Base-by-base conservation (phyloP, 2,329 filamentous ascomycete genomes). In the Cladosporium colombiae region DNA sequence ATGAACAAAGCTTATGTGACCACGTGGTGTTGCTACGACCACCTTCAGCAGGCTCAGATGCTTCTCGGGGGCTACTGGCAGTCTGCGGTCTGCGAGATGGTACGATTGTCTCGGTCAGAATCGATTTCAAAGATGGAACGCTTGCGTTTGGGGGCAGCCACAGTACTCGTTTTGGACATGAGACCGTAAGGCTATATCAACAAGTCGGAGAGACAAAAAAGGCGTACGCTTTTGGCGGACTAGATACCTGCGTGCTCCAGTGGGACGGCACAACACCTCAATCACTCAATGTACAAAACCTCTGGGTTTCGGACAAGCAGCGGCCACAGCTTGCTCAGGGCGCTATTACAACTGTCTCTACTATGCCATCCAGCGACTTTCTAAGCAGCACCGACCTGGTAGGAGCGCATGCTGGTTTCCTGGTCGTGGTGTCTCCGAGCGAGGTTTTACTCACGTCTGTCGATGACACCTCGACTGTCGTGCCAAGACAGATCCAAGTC, bases 71-170 rank as follows among this genome's bases (percentile, higher is more conserved):
- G 0, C 49, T 68, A 3, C 59, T 75, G 25, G 67, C 68, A 4
- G 63, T 74, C 1, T 75, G 73, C 50, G 74, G 74, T 14, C 65
- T 75, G 14, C 68, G 74, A 18, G 74, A 75, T 62, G 74, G 74
- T 13, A 70, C 68, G 23, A 64, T 76, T 16, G 55, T 69, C 29
- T 65, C 66, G 10, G 64, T 70, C 33, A 49, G 29, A 2, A 55
- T 74, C 16, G 61, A 23, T 40, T 62, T 33, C 23, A n/a, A 2
- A 53, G 55, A 4, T 35, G 65, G 23, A 52, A n/a, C 35, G 25
- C 40, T 13, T n/a, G 37, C 27, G 1, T 66, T 71, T 5, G 57
- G 55, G 11, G 59, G 69, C 21, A 50, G 49, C 2, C 58, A 66
- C 29, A 67, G 52, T 11, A 68, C 69, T 21, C 33, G 52, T 6